Evolutionary conservation across 441 rosid genomes (phyloP), one percentile per base, ranked within the genome.

Genomic region (Euphorbia schlechtendalii): DNA sequence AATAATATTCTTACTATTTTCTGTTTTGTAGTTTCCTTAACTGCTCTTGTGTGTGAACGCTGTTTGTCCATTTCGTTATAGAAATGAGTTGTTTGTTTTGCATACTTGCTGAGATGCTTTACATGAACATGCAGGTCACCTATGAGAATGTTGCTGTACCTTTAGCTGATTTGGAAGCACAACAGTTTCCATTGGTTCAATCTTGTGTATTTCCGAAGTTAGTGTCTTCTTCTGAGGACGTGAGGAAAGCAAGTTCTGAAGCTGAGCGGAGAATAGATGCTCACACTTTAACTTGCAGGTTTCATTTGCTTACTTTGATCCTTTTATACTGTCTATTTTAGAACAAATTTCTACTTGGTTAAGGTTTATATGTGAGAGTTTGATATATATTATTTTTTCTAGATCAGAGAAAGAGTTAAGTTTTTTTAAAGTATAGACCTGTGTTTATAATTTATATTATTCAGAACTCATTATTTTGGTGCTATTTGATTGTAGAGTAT

Each of bases 141-240:
- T 87, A 84, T 74, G 80, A 72, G 69, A 93, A 82, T 73, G 96
- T 81, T 43, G 75, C 89, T 38, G 69, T 78, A 53, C 96, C 92
- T 2, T 64, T 86, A 30, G 88, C 90, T 0, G 89, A 84, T 57
- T 78, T 90, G 70, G 97, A 90, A 75, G 95, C 96, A 27, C 72
- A 78, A 18, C 90, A 84, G 30, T 76, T 79, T 53, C 78, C 96
- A 6, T 70, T 81, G 74, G 76, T 84, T 52, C 92, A 88, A 64
- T 90, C 87, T 66, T 93, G 96, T 67, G 80, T 87, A 71, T 71
- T 86, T 55, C 99, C 87, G 3, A 90, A 84, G 80, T 72, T 90
- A 69, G 88, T 90, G n/a, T 86, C 87, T 43, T 64, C 84, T 36
- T 75, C 64, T 0, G 89, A 81, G 46, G 86, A 72, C 55, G 91